phyloP scores from a whole-genome alignment of 2,329 filamentous ascomycete genomes.

The Botrytis deweyae region DNA sequence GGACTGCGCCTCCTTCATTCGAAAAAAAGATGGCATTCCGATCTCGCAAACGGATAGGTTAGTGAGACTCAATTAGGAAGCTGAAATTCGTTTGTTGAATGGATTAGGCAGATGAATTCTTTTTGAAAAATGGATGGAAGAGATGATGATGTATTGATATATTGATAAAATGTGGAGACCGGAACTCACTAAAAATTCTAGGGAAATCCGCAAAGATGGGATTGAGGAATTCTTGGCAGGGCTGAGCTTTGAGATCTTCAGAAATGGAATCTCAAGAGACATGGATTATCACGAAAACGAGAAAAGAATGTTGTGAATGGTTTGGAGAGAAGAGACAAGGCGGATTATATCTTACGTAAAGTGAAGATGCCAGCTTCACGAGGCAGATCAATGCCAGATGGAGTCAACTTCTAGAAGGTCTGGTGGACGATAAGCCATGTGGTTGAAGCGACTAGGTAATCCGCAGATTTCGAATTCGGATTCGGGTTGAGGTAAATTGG shows the following conservation, averaged over 20 bases:
- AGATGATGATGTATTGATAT: background rate
- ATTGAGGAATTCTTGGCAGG: background rate
- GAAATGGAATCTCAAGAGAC: background rate
- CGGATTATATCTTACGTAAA: constrained; percentile 8
- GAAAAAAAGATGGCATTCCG: background rate
- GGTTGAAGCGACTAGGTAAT: background rate
- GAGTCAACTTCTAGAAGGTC: background rate
- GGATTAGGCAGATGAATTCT: background rate
- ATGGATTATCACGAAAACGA: background rate
- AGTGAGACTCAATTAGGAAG: background rate
- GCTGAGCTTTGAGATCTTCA: constrained; percentile 3
- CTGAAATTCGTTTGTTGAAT: background rate
- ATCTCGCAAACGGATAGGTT: background rate
- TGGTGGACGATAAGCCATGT: background rate
- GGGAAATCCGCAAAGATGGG: background rate
- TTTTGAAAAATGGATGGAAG: background rate
- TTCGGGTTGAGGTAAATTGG: background rate
- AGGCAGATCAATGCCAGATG: background rate
- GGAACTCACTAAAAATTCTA: background rate
- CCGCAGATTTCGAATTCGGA: background rate
- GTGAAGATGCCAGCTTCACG: background rate
- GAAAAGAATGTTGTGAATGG: background rate
- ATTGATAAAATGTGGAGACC: background rate
- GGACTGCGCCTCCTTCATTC: background rate
- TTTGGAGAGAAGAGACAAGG: background rate